phyloP scores from a whole-genome alignment of 805 yeast genomes.

The Nakazawaea anatomiae region DNA sequence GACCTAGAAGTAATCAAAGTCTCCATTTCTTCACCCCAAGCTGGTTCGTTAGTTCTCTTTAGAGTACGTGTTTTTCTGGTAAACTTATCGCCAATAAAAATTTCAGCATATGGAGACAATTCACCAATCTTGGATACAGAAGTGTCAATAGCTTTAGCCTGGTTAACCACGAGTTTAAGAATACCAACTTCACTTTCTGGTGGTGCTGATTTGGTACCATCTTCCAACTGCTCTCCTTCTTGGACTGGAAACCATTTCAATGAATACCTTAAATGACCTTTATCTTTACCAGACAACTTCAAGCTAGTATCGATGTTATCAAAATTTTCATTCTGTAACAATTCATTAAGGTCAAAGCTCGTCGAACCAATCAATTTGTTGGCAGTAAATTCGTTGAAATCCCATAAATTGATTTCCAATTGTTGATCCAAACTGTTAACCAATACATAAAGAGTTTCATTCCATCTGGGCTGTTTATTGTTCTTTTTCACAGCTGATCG shows the following conservation, averaged over 20 bases:
- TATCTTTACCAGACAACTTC: constrained; percentile 44
- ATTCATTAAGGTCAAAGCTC: constrained; percentile 50
- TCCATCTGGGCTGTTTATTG: constrained; percentile 55
- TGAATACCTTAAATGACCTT: constrained; percentile 58
- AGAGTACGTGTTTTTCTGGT: constrained; percentile 55
- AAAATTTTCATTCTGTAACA: constrained; percentile 47
- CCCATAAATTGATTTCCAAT: constrained; percentile 46
- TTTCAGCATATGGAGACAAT: constrained; percentile 63
- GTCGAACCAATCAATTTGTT: constrained; percentile 46
- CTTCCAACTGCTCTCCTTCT: constrained; percentile 36
- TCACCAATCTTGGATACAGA: constrained; percentile 44
- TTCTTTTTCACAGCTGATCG: constrained; percentile 54
- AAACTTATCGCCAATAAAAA: constrained; percentile 51
- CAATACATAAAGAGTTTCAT: constrained; percentile 58
- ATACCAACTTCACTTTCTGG: constrained; percentile 72
- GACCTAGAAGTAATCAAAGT: constrained; percentile 56
- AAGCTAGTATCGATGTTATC: constrained; percentile 39
- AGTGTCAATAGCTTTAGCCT: constrained; percentile 52
- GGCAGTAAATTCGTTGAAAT: constrained; percentile 51
- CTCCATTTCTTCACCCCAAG: constrained; percentile 63
- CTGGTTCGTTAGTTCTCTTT: constrained; percentile 66
- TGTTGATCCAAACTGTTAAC: constrained; percentile 52
- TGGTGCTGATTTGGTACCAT: constrained; percentile 41
- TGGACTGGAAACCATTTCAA: constrained; percentile 43
- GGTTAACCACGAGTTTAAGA: constrained; percentile 54